These are phyloP conservation scores for Grammothele lineata DNA, from an alignment of 768 basidiomycete genomes.

Conservation along the genomic window DNA sequence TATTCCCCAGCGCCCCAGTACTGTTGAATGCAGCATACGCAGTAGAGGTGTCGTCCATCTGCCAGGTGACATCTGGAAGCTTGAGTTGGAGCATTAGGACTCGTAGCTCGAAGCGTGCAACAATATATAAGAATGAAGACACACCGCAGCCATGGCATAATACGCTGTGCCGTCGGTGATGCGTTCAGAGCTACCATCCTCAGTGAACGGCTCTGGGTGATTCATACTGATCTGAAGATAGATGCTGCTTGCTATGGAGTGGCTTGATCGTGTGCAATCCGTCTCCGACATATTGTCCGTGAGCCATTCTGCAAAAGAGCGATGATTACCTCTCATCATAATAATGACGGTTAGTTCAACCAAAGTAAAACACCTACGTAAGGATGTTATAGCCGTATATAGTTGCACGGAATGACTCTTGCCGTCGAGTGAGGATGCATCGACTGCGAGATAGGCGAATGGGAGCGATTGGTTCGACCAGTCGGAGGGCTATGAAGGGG, in stretches of 20 bases:
- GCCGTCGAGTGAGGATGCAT: constrained; percentile 28
- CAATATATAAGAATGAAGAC: too few species aligned
- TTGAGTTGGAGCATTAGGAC: too few species aligned
- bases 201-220: not conserved
- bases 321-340: too few species aligned
- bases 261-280: not conserved
- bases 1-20: too few species aligned
- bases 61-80: too few species aligned
- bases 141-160: not conserved
- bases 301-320: not conserved
- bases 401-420: constrained; percentile 31
- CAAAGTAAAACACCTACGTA: not conserved
- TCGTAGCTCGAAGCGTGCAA: too few species aligned
- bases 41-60: too few species aligned
- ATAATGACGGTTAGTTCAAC: too few species aligned
- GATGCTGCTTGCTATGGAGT: not conserved
- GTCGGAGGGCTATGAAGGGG: constrained; percentile 36
- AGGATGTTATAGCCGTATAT: constrained; percentile 36
- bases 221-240: not conserved
- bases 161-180: not conserved
- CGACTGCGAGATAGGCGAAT: constrained; percentile 34
- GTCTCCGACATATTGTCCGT: not conserved
- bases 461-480: constrained; percentile 35
- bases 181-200: not conserved
- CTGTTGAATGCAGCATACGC: too few species aligned